Evolutionary conservation across 768 basidiomycete genomes (phyloP).

Genomic region (Stropharia rugosoannulata): DNA sequence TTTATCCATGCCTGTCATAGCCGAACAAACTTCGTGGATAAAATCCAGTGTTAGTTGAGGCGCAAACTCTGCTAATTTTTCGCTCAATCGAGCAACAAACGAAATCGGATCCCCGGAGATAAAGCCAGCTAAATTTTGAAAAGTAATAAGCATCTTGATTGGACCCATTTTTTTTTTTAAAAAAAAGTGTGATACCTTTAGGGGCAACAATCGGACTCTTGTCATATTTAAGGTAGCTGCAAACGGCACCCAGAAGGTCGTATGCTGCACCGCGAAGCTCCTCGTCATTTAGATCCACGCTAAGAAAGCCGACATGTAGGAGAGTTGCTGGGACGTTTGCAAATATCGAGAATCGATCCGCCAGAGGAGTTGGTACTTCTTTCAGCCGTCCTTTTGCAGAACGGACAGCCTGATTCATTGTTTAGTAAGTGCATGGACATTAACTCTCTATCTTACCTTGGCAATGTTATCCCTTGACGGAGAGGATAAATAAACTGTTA

Average conservation of each 20-base stretch:
- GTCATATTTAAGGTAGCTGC: conserved; percentile 75
- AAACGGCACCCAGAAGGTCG: conserved; percentile 76
- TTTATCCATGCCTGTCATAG: conserved; percentile 54
- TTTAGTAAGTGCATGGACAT: background rate
- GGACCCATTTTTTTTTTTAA: background rate
- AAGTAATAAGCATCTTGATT: background rate
- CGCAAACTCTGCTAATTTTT: conserved; percentile 66
- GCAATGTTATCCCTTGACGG: conserved; percentile 67
- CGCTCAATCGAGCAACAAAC: conserved; percentile 68
- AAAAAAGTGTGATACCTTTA: conserved; percentile 47
- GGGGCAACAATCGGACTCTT: conserved; percentile 68
- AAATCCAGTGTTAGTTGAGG: conserved; percentile 88
- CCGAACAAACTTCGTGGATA: conserved; percentile 76
- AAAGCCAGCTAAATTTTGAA: conserved; percentile 51
- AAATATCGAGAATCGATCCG: conserved; percentile 72
- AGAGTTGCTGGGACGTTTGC: conserved; percentile 85
- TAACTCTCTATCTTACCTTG: conserved; percentile 45
- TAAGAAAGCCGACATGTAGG: conserved; percentile 84
- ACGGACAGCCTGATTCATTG: conserved; percentile 57
- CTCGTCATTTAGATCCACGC: conserved; percentile 71
- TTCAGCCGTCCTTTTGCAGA: conserved; percentile 72
- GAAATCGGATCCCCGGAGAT: conserved; percentile 65
- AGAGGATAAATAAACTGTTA: conserved; percentile 77
- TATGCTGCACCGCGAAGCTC: conserved; percentile 78
- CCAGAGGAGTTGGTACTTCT: conserved; percentile 46